A percentile compares a stretch with the other conserved stretches of the same genome.
Evolutionary conservation across 805 yeast species (phyloP).

Genomic region (Priceomyces carsonii): DNA sequence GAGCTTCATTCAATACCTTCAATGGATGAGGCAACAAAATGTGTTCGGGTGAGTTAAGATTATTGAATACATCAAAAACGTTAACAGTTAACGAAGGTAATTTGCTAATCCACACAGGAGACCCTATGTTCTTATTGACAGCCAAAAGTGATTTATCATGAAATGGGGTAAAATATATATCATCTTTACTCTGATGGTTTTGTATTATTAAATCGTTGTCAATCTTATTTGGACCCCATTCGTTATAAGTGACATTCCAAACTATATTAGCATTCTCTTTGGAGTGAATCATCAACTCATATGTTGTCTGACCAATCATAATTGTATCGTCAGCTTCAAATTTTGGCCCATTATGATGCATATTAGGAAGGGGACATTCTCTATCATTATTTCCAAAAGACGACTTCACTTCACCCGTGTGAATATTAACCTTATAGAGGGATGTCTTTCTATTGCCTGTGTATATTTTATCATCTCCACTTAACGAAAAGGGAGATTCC

Average conservation of each 20-base stretch:
- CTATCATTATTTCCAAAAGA: constrained; percentile 56
- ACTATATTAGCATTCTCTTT: constrained; percentile 54
- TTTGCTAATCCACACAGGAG: constrained; percentile 77
- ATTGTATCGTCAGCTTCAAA: constrained; percentile 33
- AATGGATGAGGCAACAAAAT: constrained; percentile 72
- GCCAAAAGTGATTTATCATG: constrained; percentile 81
- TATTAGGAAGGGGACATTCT: constrained; percentile 36
- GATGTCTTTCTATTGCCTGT: constrained; percentile 83
- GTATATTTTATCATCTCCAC: constrained; percentile 76
- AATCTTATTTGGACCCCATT: constrained; percentile 90
- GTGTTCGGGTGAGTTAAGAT: constrained; percentile 28
- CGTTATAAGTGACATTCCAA: constrained; percentile 84
- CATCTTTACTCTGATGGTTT: constrained; percentile 60
- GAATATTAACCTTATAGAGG: constrained; percentile 69
- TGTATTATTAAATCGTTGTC: constrained; percentile 55
- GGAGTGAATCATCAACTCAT: constrained; percentile 76
- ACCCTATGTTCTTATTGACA: constrained; percentile 63
- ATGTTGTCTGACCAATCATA: constrained; percentile 70
- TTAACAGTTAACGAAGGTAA: constrained; percentile 72
- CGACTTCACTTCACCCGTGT: constrained; percentile 70
- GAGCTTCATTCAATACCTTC: constrained; percentile 37
- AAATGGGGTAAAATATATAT: constrained; percentile 78
- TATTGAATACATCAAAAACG: constrained; percentile 71
- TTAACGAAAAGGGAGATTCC: constrained; percentile 82
- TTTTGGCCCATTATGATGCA: constrained; percentile 14